Evolutionary conservation across 2,329 filamentous ascomycete species (phyloP).

Genomic region (Lasiodiplodia theobromae): DNA sequence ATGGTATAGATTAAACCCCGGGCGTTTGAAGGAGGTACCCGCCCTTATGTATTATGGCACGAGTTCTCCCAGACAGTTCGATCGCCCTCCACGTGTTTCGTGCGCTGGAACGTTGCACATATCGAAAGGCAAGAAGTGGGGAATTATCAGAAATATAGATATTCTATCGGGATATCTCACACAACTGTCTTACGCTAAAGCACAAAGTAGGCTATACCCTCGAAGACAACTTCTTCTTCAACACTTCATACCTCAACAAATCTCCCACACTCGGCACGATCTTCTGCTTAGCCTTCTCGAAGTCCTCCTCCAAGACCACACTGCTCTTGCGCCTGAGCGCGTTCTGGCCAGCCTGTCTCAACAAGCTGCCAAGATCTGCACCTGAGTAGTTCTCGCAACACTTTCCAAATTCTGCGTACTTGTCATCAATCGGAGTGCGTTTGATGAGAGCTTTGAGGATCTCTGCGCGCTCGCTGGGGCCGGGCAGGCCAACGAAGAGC

Average conservation of each 20-base stretch:
- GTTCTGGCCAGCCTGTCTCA: constrained; percentile 65
- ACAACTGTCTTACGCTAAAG: not conserved
- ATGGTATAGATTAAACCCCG: too few relatives aligned
- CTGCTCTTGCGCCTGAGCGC: constrained; percentile 58
- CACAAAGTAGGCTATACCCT: constrained; percentile 16
- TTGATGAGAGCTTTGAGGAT: constrained; percentile 76
- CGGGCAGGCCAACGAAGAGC: constrained; percentile 89
- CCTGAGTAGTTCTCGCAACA: constrained; percentile 82
- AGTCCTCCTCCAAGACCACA: constrained; percentile 57
- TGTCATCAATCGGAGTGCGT: constrained; percentile 59
- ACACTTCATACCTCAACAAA: constrained; percentile 62
- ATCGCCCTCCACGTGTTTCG: too few relatives aligned
- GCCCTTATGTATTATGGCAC: too few relatives aligned
- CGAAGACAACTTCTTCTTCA: constrained; percentile 57
- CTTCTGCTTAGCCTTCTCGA: constrained; percentile 50
- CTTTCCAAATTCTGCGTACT: constrained; percentile 70
- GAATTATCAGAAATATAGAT: not conserved
- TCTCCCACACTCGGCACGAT: constrained; percentile 63
- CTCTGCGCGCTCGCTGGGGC: constrained; percentile 78
- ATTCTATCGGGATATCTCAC: not conserved
- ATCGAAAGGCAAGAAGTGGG: not conserved
- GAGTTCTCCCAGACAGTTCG: too few relatives aligned
- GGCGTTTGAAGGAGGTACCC: too few relatives aligned
- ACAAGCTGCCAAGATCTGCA: constrained; percentile 67
- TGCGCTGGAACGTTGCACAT: not conserved